Evolutionary conservation across 768 basidiomycete species (phyloP), one percentile per base, ranked within the genome.

Genomic region (Lentinula edodes): DNA sequence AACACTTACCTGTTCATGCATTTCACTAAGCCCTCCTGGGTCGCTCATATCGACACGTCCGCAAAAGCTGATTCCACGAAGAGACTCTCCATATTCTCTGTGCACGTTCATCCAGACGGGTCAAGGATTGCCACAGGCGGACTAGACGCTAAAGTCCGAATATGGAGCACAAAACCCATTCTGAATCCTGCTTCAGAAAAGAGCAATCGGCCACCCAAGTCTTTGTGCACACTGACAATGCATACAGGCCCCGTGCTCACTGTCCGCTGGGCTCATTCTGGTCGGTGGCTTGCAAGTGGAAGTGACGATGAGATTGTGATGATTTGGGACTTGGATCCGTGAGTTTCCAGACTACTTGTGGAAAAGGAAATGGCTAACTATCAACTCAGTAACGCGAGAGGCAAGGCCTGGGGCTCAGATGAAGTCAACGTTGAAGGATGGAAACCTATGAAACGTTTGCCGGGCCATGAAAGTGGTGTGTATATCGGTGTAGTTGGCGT

Each of bases 321-420:
- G 88, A 87, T 98, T 39, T 99, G 95, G 97, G 93, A 95, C 70
- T 83, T 94, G 52, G 95, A 97, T 74, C 93, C 92, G 94, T 97
- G 71, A 77, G 94, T 56, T 58, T 60, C 32, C 12, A 38, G 58
- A 53, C 51, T 39, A 45, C 58, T 53, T 53, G 42, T 52, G 32
- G 56, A 56, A 60, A 60, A 59, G 50, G 12, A 50, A 53, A 63
- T 39, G n/a, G 32, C 58, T 52, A 41, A 35, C 4, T 52, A 6
- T 35, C 34, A n/a, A 52, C 51, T 62, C 68, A 95, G 92, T 28
- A 82, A 80, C 59, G 90, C 91, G 20, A 85, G 85, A 58, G 90
- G 95, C 16, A 93, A 89, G 72, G 87, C 95, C 4, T 98, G 93
- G 86, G 96, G 96, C 10, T 89, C 92, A 20, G 93, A 93, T 65